Evolutionary conservation across 2,329 filamentous ascomycete genomes (phyloP), one percentile per base, ranked within the genome.

Genomic region (Grosmannia serpens): DNA sequence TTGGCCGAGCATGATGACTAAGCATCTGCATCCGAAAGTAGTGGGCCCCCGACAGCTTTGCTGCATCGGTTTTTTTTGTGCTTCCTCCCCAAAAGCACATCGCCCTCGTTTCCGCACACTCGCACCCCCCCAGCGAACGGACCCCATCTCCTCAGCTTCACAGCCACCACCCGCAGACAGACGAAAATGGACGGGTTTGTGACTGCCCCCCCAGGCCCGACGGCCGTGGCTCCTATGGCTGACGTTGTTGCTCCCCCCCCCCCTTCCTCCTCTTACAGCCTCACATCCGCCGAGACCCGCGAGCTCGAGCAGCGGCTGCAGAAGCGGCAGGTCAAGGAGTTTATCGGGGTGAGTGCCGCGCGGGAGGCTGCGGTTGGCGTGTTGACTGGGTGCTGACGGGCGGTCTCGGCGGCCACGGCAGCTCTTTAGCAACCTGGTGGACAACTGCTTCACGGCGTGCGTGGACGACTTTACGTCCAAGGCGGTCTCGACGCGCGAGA

Each of bases 391-490:
- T 31, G 29, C 29, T 5, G 29, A 5, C 10, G 5, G 29, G 29
- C 29, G 10, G 29, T 31, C 10, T 31, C 29, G 10, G 10, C 10
- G n/a, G 9, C 46, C 2, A 8, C 47, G n/a, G 24, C 65, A 83
- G 80, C 75, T 83, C 72, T 82, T 82, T 68, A 77, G 75, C 68
- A 85, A 83, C 75, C 80, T 89, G 58, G 87, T 91, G 67, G 86
- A 90, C 73, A 83, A 86, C 76, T 99, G 94, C 84, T 99, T 99
- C 82, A 86, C 89, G 72, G 87, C 94, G 75, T 99, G 94, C 80
- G 84, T 99, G 75, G 92, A 91, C 75, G 91, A 97, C 80, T 99
- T 99, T 83, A 95, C 91, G 69, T 95, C 91, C 77, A 97, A 97
- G 78, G 89, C 90, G 54, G 84, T 99, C 65, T 87, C 88, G 63